phyloP scores from a whole-genome alignment of 1,139 yeast genomes.

The Arxiozyma bovina region DNA sequence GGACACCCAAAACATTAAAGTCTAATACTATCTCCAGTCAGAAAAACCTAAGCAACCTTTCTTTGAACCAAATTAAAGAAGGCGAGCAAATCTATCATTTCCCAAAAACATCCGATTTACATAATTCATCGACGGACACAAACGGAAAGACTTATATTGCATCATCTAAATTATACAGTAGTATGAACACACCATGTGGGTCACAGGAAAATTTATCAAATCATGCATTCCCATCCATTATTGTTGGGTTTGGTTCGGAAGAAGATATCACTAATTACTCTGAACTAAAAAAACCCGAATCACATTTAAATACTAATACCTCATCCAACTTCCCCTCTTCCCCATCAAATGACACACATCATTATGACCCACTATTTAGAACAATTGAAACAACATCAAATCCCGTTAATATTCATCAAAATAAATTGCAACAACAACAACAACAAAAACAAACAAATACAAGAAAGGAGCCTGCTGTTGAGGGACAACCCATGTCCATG shows the following conservation, averaged over 20 bases:
- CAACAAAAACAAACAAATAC: no score
- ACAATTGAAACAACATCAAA: not conserved
- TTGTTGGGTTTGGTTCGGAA: constrained; percentile 15
- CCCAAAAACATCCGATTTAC: constrained; percentile 10
- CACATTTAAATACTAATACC: not conserved
- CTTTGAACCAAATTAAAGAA: constrained; percentile 28
- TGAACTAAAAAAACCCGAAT: no score
- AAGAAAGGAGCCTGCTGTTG: not conserved
- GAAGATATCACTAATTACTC: not conserved
- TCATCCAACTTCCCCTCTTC: not conserved
- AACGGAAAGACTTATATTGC: not conserved
- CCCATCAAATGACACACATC: no score
- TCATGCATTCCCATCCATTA: constrained; percentile 22
- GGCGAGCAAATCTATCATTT: constrained; percentile 20
- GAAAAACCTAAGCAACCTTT: constrained; percentile 16
- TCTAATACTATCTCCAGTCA: not conserved
- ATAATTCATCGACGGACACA: constrained; percentile 4
- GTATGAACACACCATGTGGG: not conserved
- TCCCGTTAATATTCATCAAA: not conserved
- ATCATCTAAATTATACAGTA: not conserved
- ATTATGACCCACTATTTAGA: no score
- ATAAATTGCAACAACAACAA: not conserved
- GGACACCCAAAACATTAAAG: not conserved
- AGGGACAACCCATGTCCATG: not conserved
- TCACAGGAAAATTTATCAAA: constrained; percentile 8